These are phyloP conservation scores for Zygnema cylindricum DNA, from an alignment of 139 green algal genomes.

Conservation along the genomic window DNA sequence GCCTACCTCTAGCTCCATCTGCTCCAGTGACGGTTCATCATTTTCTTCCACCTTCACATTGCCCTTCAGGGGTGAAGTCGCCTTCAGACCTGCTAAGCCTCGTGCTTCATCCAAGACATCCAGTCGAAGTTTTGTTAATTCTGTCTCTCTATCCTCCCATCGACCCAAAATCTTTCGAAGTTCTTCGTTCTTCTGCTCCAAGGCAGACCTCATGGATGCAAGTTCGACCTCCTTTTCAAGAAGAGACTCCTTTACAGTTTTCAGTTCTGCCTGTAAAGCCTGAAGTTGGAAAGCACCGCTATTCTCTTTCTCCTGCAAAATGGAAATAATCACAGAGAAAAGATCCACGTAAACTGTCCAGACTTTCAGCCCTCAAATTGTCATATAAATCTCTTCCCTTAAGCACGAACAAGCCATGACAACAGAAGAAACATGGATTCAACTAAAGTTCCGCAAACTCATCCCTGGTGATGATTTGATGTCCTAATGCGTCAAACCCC, in stretches of 20 bases:
- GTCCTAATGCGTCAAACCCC: too few species aligned
- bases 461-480: too few species aligned
- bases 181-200: constrained; percentile 40
- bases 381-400: too few species aligned
- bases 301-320: constrained; percentile 34
- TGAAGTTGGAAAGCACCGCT: neutral
- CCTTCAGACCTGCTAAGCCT: constrained; percentile 12
- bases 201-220: neutral
- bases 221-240: constrained; percentile 44
- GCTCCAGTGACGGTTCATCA: neutral
- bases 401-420: too few species aligned
- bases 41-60: neutral
- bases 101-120: constrained; percentile 28
- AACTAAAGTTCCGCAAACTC: too few species aligned
- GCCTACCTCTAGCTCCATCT: constrained; percentile 38
- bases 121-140: constrained; percentile 1
- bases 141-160: constrained; percentile 30
- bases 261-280: constrained; percentile 26
- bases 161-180: constrained; percentile 10
- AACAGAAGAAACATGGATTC: too few species aligned
- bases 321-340: too few species aligned
- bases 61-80: neutral
- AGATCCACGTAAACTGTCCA: too few species aligned
- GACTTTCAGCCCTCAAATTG: too few species aligned
- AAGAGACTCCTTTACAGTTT: constrained; percentile 32